Base-by-base conservation (phyloP, 2,329 filamentous ascomycete genomes). In the Orbilia blumenaviensis region DNA sequence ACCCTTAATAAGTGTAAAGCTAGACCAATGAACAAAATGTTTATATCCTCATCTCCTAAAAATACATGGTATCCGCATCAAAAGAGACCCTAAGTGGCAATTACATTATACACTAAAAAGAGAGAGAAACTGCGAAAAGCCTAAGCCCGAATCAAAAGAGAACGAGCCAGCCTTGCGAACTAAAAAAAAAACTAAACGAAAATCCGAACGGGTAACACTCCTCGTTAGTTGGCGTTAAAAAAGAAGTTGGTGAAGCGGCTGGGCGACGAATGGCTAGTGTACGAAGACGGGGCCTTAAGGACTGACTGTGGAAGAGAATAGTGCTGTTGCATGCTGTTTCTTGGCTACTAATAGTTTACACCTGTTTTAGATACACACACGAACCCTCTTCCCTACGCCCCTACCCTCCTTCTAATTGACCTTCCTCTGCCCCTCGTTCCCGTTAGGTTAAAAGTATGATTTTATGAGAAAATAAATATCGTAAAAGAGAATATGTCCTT, bases 401-500 rank as follows among this genome's bases (percentile, higher is more conserved):
- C 14, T 10, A 5, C 29, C 10, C 29, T 34, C 29, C 18, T 48
- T 54, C 12, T 66, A 46, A 50, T 69, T 56, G 16, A 44, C 46
- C n/a, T 58, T 66, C 54, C 38, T 54, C 58, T 48, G n/a, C 44
- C 50, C 44, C 48, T 58, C 50, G 48, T 60, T 36, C 41, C 64
- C 46, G 32, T 76, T 64, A 67, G 36, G 29, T 64, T 21, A 60
- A 60, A 76, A 76, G 21, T 21, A 76, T 64, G 58, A 32, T 52
- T 66, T 66, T 44, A 27, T 69, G 64, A 76, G 64, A 69, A 76
- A 60, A 76, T 69, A 64, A 76, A 76, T 34, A 69, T 56, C 52
- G 18, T 68, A 41, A 69, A n/a, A 69, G 64, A 76, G 72, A 68
- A 76, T 69, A 69, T 76, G 63, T 61, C 38, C 64, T 68, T 76